These are phyloP conservation scores for Delonix regia DNA, from an alignment of 306 rosid genomes.

Conservation along the genomic window DNA sequence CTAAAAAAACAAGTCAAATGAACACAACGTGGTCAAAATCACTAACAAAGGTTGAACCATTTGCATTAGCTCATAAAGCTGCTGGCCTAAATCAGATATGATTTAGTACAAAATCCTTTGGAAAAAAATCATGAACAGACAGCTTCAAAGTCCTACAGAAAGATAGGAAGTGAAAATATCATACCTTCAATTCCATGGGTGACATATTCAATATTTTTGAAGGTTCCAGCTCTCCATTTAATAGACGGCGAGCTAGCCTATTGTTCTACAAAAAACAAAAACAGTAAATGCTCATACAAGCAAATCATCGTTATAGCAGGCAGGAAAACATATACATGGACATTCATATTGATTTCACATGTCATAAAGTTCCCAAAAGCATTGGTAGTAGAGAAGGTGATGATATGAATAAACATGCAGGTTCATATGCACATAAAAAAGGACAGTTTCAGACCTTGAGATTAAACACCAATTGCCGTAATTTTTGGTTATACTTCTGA, in stretches of 20 bases:
- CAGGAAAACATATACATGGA: conserved; percentile 12
- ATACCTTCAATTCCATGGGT: conserved; percentile 90
- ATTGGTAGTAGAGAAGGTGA: not conserved
- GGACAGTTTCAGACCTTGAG: conserved; percentile 66
- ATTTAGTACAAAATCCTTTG: conserved; percentile 9
- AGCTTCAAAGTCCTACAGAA: conserved; percentile 1
- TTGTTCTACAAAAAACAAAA: conserved; percentile 53
- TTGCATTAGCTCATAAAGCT: not conserved
- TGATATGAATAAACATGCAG: not conserved
- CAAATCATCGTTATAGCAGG: conserved; percentile 6
- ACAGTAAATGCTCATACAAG: not conserved
- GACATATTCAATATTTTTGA: conserved; percentile 81
- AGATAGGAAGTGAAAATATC: not conserved
- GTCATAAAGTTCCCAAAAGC: conserved; percentile 14
- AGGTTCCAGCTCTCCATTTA: conserved; percentile 87
- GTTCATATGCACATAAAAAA: not conserved
- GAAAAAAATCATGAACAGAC: conserved; percentile 14
- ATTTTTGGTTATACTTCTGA: conserved; percentile 87
- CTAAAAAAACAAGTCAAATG: not conserved
- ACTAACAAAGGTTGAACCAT: not conserved
- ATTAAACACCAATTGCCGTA: conserved; percentile 69
- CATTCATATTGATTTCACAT: conserved; percentile 10
- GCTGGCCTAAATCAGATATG: conserved; percentile 9
- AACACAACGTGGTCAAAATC: conserved; percentile 15
- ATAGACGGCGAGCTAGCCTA: conserved; percentile 65